These are phyloP conservation scores for Penicillium odoratum DNA, from an alignment of 495 filamentous ascomycete species.

Conservation along the genomic window DNA sequence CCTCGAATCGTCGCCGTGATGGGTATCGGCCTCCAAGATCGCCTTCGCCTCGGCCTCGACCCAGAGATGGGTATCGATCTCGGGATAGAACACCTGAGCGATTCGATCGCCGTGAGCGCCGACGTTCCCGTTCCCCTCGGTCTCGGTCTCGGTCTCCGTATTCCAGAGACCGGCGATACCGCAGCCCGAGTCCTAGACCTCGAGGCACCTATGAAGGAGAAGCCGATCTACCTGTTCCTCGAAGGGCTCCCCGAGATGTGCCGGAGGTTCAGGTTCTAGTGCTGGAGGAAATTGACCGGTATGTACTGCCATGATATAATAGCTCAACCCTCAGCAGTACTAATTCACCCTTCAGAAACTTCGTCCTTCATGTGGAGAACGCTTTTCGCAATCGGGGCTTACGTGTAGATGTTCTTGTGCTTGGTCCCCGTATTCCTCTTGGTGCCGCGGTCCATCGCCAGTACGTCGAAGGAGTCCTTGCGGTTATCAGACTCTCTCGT, in stretches of 20 bases:
- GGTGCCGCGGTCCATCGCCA: constrained; percentile 78
- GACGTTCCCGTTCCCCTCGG: constrained; percentile 64
- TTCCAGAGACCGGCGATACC: constrained; percentile 58
- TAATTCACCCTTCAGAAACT: constrained; percentile 53
- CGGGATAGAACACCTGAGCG: constrained; percentile 57
- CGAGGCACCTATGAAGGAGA: constrained; percentile 56
- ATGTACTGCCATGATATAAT: constrained; percentile 17
- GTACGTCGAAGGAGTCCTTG: constrained; percentile 84
- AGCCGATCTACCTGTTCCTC: constrained; percentile 66
- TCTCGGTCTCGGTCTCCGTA: constrained; percentile 54
- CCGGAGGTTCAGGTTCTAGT: constrained; percentile 91
- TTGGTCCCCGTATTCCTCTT: constrained; percentile 75
- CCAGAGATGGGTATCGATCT: constrained; percentile 69
- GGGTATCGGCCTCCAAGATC: constrained; percentile 65
- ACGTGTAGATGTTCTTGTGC: constrained; percentile 70
- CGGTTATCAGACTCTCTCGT: constrained; percentile 72
- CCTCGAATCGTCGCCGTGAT: constrained; percentile 52
- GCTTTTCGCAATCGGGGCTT: constrained; percentile 70
- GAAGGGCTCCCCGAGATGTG: constrained; percentile 71
- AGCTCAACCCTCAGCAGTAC: constrained; percentile 3
- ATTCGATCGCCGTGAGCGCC: constrained; percentile 59
- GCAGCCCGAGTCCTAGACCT: constrained; percentile 65
- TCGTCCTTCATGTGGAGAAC: constrained; percentile 77
- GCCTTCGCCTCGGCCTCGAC: constrained; percentile 59
- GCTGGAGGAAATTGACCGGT: constrained; percentile 74